A percentile compares a stretch with the other conserved stretches of the same genome.
Evolutionary conservation across 2,329 filamentous ascomycete species (phyloP).

Genomic region (Didymella exigua): DNA sequence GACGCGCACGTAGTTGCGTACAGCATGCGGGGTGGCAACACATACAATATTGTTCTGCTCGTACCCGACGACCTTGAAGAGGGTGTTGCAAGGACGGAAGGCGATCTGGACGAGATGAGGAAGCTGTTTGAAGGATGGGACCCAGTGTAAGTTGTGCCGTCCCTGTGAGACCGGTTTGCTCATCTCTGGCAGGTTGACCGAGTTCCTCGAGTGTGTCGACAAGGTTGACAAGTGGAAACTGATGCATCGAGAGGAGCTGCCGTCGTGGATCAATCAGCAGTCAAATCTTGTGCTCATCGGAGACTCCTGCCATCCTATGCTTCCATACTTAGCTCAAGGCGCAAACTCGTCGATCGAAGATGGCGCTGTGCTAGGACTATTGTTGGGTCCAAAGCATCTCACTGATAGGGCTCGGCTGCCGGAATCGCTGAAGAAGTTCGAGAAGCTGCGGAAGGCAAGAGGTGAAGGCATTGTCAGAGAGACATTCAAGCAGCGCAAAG

Average conservation of each 20-base stretch:
- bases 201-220: slow-evolving; percentile 54
- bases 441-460: slow-evolving; percentile 55
- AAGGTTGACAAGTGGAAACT: slow-evolving; percentile 72
- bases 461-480: slow-evolving; percentile 64
- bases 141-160: slow-evolving; percentile 56
- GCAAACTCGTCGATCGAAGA: slow-evolving; percentile 73
- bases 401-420: slow-evolving; percentile 35
- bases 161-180: slow-evolving; percentile 23
- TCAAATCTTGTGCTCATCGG: slow-evolving; percentile 60
- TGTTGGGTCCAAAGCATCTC: slow-evolving; percentile 50
- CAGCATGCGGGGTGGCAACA: slow-evolving; percentile 61
- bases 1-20: slow-evolving; percentile 67
- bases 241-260: slow-evolving; percentile 56
- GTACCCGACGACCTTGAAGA: slow-evolving; percentile 67
- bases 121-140: slow-evolving; percentile 68
- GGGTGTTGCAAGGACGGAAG: slow-evolving; percentile 58
- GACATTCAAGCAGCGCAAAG: slow-evolving; percentile 59
- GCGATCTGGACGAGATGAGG: slow-evolving; percentile 66
- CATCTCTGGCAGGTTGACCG: slow-evolving; percentile 22
- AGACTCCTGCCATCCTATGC: slow-evolving; percentile 45
- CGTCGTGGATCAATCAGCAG: slow-evolving; percentile 52
- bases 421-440: slow-evolving; percentile 51
- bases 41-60: slow-evolving; percentile 71
- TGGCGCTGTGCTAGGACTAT: slow-evolving; percentile 66
- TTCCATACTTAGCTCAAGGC: slow-evolving; percentile 49